Evolutionary conservation across 345 rosid genomes (phyloP).

Genomic region (Fremontodendron californicum): DNA sequence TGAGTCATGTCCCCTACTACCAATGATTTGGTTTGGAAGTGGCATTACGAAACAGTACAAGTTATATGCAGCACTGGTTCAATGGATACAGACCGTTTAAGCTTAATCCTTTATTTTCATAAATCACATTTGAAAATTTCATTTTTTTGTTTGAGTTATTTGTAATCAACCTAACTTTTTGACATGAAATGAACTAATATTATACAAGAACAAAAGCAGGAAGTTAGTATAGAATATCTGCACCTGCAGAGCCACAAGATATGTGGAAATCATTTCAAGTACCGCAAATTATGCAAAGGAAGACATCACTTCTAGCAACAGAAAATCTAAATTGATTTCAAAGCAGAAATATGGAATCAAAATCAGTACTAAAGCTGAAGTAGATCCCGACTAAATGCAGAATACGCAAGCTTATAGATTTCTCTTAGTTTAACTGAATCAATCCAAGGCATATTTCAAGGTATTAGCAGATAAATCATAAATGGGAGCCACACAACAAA

Average conservation of each 20-base stretch:
- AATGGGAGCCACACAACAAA: background rate
- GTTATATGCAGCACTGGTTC: background rate
- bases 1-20: background rate
- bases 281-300: background rate
- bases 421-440: background rate
- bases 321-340: background rate
- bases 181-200: background rate
- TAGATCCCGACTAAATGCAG: background rate
- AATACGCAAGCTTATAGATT: background rate
- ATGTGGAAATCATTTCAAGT: background rate
- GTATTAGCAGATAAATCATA: background rate
- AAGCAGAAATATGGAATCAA: background rate
- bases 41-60: background rate
- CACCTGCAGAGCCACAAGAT: background rate
- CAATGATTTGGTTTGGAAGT: background rate
- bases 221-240: background rate
- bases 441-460: background rate
- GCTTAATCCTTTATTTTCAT: background rate
- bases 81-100: background rate
- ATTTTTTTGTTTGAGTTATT: background rate
- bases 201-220: background rate
- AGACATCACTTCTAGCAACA: background rate
- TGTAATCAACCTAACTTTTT: background rate
- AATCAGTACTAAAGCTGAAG: background rate
- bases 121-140: background rate